phyloP scores from a whole-genome alignment of 768 basidiomycete genomes.

The Psilocybe cyanescens region DNA sequence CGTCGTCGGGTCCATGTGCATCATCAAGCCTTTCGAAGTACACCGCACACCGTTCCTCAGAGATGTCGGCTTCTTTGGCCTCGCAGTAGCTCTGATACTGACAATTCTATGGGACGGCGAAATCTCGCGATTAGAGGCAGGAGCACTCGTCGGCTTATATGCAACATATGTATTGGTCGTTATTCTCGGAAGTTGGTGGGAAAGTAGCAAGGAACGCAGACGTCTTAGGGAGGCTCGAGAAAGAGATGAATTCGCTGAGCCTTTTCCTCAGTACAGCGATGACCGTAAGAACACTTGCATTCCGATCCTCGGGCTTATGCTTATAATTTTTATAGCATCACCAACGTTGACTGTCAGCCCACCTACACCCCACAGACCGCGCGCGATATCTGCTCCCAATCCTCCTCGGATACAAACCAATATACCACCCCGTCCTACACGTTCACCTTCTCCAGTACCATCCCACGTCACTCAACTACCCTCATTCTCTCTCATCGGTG shows the following conservation, averaged over 20 bases:
- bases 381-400: conserved; percentile 42
- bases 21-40: conserved; percentile 94
- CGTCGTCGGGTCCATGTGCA: conserved; percentile 97
- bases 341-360: conserved; percentile 33
- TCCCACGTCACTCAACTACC: conserved; percentile 58
- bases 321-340: conserved; percentile 17
- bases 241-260: conserved; percentile 60
- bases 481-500: conserved; percentile 91
- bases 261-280: conserved; percentile 59
- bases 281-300: conserved; percentile 47
- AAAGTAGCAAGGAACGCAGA: conserved; percentile 52
- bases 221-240: conserved; percentile 53
- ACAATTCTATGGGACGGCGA: conserved; percentile 76
- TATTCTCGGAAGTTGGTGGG: conserved; percentile 78
- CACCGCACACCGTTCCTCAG: conserved; percentile 81
- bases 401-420: conserved; percentile 40
- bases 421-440: conserved; percentile 45
- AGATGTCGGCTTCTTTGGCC: conserved; percentile 94
- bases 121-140: conserved; percentile 76
- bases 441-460: conserved; percentile 54
- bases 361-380: conserved; percentile 38
- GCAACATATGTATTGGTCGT: conserved; percentile 77
- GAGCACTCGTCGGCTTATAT: conserved; percentile 73
- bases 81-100: conserved; percentile 78
- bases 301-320: background rate